Base-by-base conservation (phyloP, 73 alveolate species). In the Breviolum minutum region DNA sequence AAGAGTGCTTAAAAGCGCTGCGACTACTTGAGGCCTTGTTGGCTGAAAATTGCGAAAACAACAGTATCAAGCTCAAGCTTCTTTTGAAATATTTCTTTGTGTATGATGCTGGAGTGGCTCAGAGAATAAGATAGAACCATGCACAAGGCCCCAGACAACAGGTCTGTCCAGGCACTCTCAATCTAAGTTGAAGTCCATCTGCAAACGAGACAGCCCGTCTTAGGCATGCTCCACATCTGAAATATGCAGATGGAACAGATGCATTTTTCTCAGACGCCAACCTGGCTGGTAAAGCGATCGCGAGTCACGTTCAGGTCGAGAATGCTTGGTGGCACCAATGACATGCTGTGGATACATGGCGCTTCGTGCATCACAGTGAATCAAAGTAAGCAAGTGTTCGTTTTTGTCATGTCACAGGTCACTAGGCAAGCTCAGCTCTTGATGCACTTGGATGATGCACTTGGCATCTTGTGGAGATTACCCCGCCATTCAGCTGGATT, bases 131-230 rank as follows among this genome's bases (percentile, higher is more conserved):
- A 40, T 24, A 10, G 54, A 73, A 22, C 29, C 12, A 16, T 26
- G 81, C 81, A 8, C 81, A 71, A 71, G 54, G 54, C 54, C 54
- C 54, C 54, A 0, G 54, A 40, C 54, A 40, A 40, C 54, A 40
- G 54, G 54, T 40, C 54, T 40, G 54, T 71, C 29, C 29, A 71
- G 0, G 30, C n/a, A 71, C 40, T 17, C 60, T 73, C 54, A 40
- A 73, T 73, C 12, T 17, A 73, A 30, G 27, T 73, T 30, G 12
- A 12, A 29, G 32, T 77, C 70, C 70, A 81, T 81, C 71, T 81
- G 90, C 90, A 81, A 40, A 48, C 32, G 54, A 40, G 70, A 81
- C 90, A 16, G 90, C 90, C 90, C 71, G 8, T 40, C 30, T 81
- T 81, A 81, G 90, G 90, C 90, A 48, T 81, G 66, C 71, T 54